Conservation (phyloP, 2,329 filamentous ascomycete genomes). For the Cladosporium sp. region DNA sequence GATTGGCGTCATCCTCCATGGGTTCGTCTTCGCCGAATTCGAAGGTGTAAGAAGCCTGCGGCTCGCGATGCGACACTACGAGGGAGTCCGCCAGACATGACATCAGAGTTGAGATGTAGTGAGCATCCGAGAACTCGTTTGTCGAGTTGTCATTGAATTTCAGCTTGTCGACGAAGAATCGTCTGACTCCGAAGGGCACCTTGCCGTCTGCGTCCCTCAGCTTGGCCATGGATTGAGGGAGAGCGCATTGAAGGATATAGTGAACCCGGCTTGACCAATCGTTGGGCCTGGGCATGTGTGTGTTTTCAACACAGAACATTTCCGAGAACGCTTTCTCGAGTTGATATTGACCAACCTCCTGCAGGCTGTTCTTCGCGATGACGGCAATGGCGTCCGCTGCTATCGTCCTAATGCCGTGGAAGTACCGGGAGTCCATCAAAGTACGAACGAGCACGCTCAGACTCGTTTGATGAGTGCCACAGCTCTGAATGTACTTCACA, state of each 20-base stretch:
- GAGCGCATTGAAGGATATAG: constrained; percentile 78
- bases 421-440: constrained; percentile 85
- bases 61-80: constrained; percentile 31
- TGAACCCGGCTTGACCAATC: constrained; percentile 82
- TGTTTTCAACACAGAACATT: constrained; percentile 76
- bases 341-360: constrained; percentile 76
- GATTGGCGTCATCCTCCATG: constrained; percentile 42
- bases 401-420: constrained; percentile 82
- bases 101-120: constrained; percentile 80
- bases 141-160: constrained; percentile 91
- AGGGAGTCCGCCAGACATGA: constrained; percentile 52
- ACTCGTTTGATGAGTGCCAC: constrained; percentile 66
- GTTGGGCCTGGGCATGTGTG: constrained; percentile 72
- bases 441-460: constrained; percentile 87
- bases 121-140: constrained; percentile 80
- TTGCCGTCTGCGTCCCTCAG: constrained; percentile 69
- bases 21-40: constrained; percentile 43
- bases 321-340: constrained; percentile 80
- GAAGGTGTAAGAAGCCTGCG: constrained; percentile 24
- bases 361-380: constrained; percentile 53
- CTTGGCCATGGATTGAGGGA: constrained; percentile 71
- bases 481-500: constrained; percentile 26
- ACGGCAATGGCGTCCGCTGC: constrained; percentile 72
- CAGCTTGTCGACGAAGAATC: constrained; percentile 81
- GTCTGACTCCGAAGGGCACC: constrained; percentile 71